Evolutionary conservation across 345 rosid genomes (phyloP).

Genomic region (Nephelium lappaceum): DNA sequence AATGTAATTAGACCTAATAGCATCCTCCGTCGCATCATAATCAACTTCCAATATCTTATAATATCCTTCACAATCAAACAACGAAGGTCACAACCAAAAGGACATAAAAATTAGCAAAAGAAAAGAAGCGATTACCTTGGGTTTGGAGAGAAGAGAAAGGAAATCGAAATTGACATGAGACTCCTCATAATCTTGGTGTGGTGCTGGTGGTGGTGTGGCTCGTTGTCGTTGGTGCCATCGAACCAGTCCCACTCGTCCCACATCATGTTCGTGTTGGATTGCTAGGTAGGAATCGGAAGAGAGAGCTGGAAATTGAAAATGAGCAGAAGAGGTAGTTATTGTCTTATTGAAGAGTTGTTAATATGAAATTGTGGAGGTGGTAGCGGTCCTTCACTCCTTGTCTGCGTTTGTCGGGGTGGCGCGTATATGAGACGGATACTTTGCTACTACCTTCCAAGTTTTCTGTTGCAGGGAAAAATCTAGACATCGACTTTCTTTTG

Average conservation of each 20-base stretch:
- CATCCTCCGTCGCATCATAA: conserved; percentile 82
- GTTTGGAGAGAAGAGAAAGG: conserved; percentile 59
- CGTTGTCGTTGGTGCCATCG: neutral
- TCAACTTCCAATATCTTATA: conserved; percentile 84
- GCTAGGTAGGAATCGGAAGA: no score
- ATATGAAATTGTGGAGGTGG: no score
- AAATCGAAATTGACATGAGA: conserved; percentile 64
- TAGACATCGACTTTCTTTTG: neutral
- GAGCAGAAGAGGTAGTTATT: neutral
- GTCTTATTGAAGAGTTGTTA: no score
- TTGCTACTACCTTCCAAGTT: neutral
- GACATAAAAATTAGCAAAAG: neutral
- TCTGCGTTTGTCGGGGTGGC: conserved; percentile 25
- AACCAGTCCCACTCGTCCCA: conserved; percentile 47
- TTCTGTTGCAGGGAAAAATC: neutral
- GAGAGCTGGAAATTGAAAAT: neutral
- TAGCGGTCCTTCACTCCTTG: no score
- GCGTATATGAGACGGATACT: conserved; percentile 4
- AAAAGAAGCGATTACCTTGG: conserved; percentile 48
- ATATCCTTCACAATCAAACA: conserved; percentile 58
- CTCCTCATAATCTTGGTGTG: conserved; percentile 29
- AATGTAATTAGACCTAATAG: conserved; percentile 86
- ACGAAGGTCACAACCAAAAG: conserved; percentile 4
- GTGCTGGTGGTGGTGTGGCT: conserved; percentile 20
- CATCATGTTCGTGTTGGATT: no score